These are phyloP conservation scores for Exophiala mesophila DNA, from an alignment of 2,329 filamentous ascomycete species.

Conservation along the genomic window DNA sequence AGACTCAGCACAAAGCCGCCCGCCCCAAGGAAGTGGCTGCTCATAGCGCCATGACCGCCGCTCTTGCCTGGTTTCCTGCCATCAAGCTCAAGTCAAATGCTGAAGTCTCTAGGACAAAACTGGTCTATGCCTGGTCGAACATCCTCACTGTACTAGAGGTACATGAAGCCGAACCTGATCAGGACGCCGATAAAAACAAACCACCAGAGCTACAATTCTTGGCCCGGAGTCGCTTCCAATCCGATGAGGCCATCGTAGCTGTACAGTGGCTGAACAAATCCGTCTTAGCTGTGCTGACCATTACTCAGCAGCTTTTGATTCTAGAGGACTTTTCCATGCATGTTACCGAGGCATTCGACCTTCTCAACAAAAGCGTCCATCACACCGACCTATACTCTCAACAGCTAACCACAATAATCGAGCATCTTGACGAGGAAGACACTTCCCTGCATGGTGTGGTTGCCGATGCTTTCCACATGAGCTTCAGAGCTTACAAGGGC, in stretches of 20 bases:
- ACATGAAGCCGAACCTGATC: conserved; percentile 58
- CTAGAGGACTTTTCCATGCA: conserved; percentile 84
- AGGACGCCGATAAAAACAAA: conserved; percentile 65
- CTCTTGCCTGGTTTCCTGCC: conserved; percentile 93
- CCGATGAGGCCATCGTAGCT: conserved; percentile 90
- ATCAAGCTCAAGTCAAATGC: conserved; percentile 80
- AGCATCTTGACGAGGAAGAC: conserved; percentile 82
- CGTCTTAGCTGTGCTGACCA: conserved; percentile 84
- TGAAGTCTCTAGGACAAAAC: conserved; percentile 66
- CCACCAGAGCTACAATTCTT: conserved; percentile 74
- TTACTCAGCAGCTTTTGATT: conserved; percentile 88
- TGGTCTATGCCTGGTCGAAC: conserved; percentile 98
- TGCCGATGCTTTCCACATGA: conserved; percentile 97
- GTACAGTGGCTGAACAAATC: conserved; percentile 96
- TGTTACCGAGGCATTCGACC: conserved; percentile 90
- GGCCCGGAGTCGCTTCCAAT: conserved; percentile 81
- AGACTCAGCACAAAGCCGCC: conserved; percentile 91
- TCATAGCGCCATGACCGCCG: conserved; percentile 88
- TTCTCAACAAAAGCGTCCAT: conserved; percentile 87
- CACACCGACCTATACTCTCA: conserved; percentile 85
- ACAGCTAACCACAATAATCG: conserved; percentile 78
- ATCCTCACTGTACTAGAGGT: conserved; percentile 91
- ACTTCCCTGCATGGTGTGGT: conserved; percentile 90
- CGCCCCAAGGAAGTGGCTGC: conserved; percentile 85
- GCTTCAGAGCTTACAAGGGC: conserved; percentile 91